These are phyloP conservation scores for Colletotrichum chrysophilum DNA, from an alignment of 2,329 filamentous ascomycete genomes.

Conservation along the genomic window DNA sequence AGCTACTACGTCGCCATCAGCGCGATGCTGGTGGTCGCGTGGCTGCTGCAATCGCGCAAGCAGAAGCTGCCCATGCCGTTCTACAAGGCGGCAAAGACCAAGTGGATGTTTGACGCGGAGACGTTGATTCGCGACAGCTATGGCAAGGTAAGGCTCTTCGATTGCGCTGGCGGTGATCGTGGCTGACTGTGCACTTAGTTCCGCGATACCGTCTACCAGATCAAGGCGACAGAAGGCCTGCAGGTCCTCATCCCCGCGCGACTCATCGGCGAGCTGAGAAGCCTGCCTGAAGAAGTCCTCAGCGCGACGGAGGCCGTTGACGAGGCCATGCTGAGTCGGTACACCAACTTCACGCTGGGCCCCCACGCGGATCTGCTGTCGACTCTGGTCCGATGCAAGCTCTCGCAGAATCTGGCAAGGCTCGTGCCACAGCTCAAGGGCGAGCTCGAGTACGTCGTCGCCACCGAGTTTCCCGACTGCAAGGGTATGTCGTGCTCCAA, in stretches of 20 bases:
- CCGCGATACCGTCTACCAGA: slow-evolving; percentile 53
- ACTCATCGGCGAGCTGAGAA: slow-evolving; percentile 51
- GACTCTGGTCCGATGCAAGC: slow-evolving; percentile 48
- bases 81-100: slow-evolving; percentile 52
- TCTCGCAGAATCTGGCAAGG: slow-evolving; percentile 52
- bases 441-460: slow-evolving; percentile 51
- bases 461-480: slow-evolving; percentile 53
- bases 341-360: slow-evolving; percentile 55
- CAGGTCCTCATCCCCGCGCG: slow-evolving; percentile 52
- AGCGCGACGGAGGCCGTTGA: slow-evolving; percentile 54
- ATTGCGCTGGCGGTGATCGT: no score
- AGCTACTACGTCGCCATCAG: slow-evolving; percentile 47
- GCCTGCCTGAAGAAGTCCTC: slow-evolving; percentile 51
- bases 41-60: slow-evolving; percentile 41
- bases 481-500: slow-evolving; percentile 33
- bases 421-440: slow-evolving; percentile 50
- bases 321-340: slow-evolving; percentile 56
- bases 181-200: slow-evolving; percentile 37
- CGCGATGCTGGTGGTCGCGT: slow-evolving; percentile 39
- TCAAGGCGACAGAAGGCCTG: slow-evolving; percentile 55
- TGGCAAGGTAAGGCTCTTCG: slow-evolving; percentile 40
- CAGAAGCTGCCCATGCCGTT: slow-evolving; percentile 43
- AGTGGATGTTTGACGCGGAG: slow-evolving; percentile 58
- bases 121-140: slow-evolving; percentile 53
- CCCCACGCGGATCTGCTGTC: slow-evolving; percentile 50